Evolutionary conservation across 2,329 filamentous ascomycete species (phyloP), one percentile per base, ranked within the genome.

Genomic region (Venturia carpophila): DNA sequence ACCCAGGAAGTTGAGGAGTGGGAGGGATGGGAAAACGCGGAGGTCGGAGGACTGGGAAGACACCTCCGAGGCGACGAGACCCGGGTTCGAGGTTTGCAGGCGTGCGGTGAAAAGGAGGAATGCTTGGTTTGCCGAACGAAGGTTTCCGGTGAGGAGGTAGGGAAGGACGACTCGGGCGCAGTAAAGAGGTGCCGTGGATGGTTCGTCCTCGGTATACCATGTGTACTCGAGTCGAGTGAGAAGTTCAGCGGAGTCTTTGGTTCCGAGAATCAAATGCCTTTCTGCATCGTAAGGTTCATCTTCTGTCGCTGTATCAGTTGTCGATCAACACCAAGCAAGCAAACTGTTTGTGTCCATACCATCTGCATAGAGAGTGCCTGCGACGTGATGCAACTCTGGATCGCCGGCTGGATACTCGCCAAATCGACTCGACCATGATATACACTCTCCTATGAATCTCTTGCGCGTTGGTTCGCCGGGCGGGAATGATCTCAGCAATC

Each of bases 201-300:
- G 85, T 63, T 93, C 90, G 76, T 95, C 91, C 72, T 92, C 86
- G 67, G 84, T 87, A 80, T 97, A 99, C 94, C 94, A 99, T 62
- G 87, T 83, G 75, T 96, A 97, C 76, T 97, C 91, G 77, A 97
- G 84, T 70, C 86, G 85, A 61, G 87, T 87, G 64, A 99, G 84
- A 13, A 89, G 82, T 70, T 91, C 87, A 45, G 92, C 84, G 0
- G 92, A 96, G 75, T 96, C 92, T 70, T 89, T 89, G 11, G 92
- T 97, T 67, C 94, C 95, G 47, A 97, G 82, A 61, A 92, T 77
- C 65, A 99, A 82, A 76, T 99, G 94, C 70, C 87, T 85, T 77
- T 99, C 95, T 17, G 95, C 94, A 67, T 97, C 92, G 80, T 96
- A 96, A 34, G 88, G 84, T 67, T 97, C 91, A 75, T 92, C 89